A percentile compares a stretch with the other conserved stretches of the same genome.
Evolutionary conservation across 1,284 basidiomycete genomes (phyloP).

Genomic region (Puccinia sorghi): DNA sequence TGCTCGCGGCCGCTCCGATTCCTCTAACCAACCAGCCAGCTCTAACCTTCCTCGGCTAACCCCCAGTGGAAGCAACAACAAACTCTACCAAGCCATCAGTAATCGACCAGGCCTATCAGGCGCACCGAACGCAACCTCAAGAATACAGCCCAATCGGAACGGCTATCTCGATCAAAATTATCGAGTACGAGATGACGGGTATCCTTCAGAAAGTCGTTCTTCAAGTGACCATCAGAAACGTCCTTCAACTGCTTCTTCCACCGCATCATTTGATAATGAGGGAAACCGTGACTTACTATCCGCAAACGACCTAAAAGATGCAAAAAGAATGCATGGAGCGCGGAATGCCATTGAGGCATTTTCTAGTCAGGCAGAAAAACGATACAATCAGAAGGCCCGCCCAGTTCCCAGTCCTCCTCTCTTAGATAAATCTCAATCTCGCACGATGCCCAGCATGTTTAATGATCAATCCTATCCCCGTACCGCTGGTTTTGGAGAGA

Average conservation of each 20-base stretch:
- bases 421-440: conserved; percentile 14
- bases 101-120: conserved; percentile 17
- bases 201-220: not conserved
- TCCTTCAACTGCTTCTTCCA: conserved; percentile 30
- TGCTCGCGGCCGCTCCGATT: conserved; percentile 27
- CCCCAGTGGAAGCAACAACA: conserved; percentile 40
- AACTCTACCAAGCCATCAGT: conserved; percentile 38
- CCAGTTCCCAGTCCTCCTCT: not conserved
- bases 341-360: conserved; percentile 37
- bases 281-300: conserved; percentile 34
- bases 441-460: conserved; percentile 27
- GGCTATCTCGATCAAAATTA: conserved; percentile 41
- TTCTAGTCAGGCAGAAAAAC: conserved; percentile 26
- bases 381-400: conserved; percentile 18
- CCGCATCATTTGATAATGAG: conserved; percentile 39
- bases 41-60: conserved; percentile 1
- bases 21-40: not conserved
- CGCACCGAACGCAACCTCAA: not conserved
- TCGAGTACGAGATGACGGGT: conserved; percentile 28
- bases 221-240: not conserved
- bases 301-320: conserved; percentile 31
- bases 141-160: conserved; percentile 20
- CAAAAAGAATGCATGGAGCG: conserved; percentile 37
- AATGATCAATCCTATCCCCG: conserved; percentile 51
- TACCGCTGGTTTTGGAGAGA: conserved; percentile 57